Evolutionary conservation across 305 asterid species (phyloP), one percentile per base, ranked within the genome.

Genomic region (Fraxinus greggii): DNA sequence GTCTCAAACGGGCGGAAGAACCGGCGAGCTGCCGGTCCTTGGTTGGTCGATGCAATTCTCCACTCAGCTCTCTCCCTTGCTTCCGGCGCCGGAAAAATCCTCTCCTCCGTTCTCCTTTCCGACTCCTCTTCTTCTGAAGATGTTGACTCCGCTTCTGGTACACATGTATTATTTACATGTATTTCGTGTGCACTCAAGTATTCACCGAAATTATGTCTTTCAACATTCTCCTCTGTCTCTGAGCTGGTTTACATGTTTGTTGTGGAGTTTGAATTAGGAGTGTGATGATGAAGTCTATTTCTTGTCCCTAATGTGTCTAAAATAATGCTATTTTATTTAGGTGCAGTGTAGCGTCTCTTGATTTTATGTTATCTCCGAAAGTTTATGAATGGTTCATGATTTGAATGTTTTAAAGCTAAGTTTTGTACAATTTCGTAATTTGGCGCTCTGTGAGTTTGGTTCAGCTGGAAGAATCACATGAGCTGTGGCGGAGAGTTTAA

Each of bases 31-130:
- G 67, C 78, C 17, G 78, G 75, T 45, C 86, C 88, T 31, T 80
- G 93, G 96, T 81, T 93, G 1, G 33, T 91, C 54, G 88, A 91
- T 69, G 59, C 84, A 63, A 70, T 92, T 82, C 80, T 92, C 63
- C 95, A 93, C 12, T 89, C 91, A 79, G 92, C 95, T 15, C 92
- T 92, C 77, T 86, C 85, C 72, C 76, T 93, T 67, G 88, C 91
- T 72, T 89, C 93, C 17, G 93, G 95, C 45, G 94, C 96, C 24
- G 93, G 92, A 3, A 92, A 88, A 83, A 80, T 93, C 40, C 7
- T 92, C 13, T 85, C 90, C 15, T 81, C 90, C 77, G 89, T 93
- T 28, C 89, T 93, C 83, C 79, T 92, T 51, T 89, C 89, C 59
- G 84, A 80, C 19, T 87, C 95, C 48, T 89, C 91, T 5, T 87